Evolutionary conservation across 2,329 filamentous ascomycete genomes (phyloP).

Genomic region (Xylariomycetidae sp.): DNA sequence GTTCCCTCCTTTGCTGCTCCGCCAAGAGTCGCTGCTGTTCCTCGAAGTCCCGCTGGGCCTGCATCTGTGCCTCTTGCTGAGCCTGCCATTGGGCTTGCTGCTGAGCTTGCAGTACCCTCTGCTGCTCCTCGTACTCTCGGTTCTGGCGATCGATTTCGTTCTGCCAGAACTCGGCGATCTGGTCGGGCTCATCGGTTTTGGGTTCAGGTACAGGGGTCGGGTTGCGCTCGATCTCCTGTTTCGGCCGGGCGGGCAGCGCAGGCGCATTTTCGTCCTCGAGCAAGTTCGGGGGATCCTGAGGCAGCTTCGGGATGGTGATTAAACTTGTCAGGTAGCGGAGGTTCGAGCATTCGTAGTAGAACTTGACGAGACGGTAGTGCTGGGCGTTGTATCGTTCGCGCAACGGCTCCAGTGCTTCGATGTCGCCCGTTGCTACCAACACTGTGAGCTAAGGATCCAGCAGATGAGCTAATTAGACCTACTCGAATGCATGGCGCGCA

Average conservation of each 20-base stretch:
- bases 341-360: slow-evolving; percentile 99
- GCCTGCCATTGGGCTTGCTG: slow-evolving; percentile 74
- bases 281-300: slow-evolving; percentile 87
- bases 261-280: slow-evolving; percentile 82
- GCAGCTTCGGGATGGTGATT: slow-evolving; percentile 92
- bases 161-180: slow-evolving; percentile 98
- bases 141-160: slow-evolving; percentile 86
- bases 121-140: slow-evolving; percentile 90
- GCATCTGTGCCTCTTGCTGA: slow-evolving; percentile 76
- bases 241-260: slow-evolving; percentile 74
- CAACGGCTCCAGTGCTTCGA: slow-evolving; percentile 84
- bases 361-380: slow-evolving; percentile 92
- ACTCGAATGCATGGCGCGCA: slow-evolving; percentile 96
- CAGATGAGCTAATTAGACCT: slow-evolving; percentile 28
- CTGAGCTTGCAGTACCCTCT: slow-evolving; percentile 79
- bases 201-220: slow-evolving; percentile 64
- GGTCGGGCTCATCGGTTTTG: slow-evolving; percentile 76
- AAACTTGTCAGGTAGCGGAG: slow-evolving; percentile 92
- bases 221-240: slow-evolving; percentile 61
- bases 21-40: slow-evolving; percentile 83
- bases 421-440: slow-evolving; percentile 69
- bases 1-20: slow-evolving; percentile 85
- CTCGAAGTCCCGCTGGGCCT: slow-evolving; percentile 92
- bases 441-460: slow-evolving; percentile 13
- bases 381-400: slow-evolving; percentile 88